Percentiles rank a stretch among this genome's conserved stretches.
Evolutionary conservation across 2,329 filamentous ascomycete species (phyloP).

Genomic region (Dryadomyces quercivorus): DNA sequence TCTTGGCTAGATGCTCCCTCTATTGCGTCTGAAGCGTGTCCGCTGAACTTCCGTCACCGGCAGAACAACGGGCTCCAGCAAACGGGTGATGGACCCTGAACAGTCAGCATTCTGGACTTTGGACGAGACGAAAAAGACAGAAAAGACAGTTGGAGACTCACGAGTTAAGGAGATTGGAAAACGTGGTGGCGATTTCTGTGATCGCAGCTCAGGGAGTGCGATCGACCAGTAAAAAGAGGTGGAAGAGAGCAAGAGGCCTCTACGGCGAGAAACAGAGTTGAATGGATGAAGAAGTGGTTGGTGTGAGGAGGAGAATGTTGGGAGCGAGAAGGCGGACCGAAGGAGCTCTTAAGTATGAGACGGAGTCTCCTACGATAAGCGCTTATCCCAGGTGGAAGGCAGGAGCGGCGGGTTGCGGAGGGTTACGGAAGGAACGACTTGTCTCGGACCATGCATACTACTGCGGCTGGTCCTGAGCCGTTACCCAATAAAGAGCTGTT

Average conservation of each 20-base stretch:
- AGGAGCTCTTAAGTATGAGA: neutral
- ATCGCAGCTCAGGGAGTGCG: constrained; percentile 35
- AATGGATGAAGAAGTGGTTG: neutral
- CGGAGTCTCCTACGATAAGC: neutral
- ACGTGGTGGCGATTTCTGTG: constrained; percentile 73
- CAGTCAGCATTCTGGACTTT: constrained; percentile 5
- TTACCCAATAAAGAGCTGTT: too few relatives aligned
- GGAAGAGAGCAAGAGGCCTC: neutral
- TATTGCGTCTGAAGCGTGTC: constrained; percentile 49
- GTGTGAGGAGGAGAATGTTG: neutral
- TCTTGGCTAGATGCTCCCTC: constrained; percentile 19
- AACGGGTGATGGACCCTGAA: constrained; percentile 83
- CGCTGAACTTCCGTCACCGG: constrained; percentile 73
- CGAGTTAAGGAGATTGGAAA: constrained; percentile 97
- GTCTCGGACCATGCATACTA: neutral
- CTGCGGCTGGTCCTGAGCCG: neutral
- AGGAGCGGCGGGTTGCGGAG: neutral
- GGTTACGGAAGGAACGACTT: neutral
- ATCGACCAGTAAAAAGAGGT: constrained; percentile 7
- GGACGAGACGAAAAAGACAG: neutral
- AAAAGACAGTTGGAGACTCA: constrained; percentile 35
- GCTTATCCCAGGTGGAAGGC: neutral
- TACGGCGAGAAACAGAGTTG: neutral
- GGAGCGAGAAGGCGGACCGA: neutral
- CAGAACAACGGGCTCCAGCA: constrained; percentile 90